These are phyloP conservation scores for Mitragyna speciosa DNA, from an alignment of 257 asterid species.

Conservation along the genomic window DNA sequence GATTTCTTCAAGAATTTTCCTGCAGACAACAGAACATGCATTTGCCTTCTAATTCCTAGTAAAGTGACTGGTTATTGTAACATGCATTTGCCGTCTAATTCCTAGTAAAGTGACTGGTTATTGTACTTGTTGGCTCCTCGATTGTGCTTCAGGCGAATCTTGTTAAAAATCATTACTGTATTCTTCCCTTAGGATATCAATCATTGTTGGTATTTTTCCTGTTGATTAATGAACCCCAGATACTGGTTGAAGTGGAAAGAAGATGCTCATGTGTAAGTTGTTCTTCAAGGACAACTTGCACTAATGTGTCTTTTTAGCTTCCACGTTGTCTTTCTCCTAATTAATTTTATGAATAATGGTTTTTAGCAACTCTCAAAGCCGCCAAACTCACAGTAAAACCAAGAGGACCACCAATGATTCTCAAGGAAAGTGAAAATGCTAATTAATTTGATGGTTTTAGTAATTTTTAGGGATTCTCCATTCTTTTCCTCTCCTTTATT, in stretches of 20 bases:
- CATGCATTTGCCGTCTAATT: slow-evolving; percentile 21
- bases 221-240: not conserved
- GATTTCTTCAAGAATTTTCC: slow-evolving; percentile 13
- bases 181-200: slow-evolving; percentile 6
- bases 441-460: not conserved
- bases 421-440: slow-evolving; percentile 10
- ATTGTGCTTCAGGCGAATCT: not conserved
- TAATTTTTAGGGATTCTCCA: not conserved
- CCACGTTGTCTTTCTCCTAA: not conserved
- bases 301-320: not conserved
- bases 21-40: slow-evolving; percentile 19
- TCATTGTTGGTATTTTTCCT: slow-evolving; percentile 10
- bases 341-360: not conserved
- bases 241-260: slow-evolving; percentile 16
- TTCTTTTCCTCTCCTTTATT: slow-evolving; percentile 12
- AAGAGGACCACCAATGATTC: not conserved
- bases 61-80: slow-evolving; percentile 15
- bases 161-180: not conserved
- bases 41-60: slow-evolving; percentile 15
- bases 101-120: slow-evolving; percentile 15
- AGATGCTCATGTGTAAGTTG: slow-evolving; percentile 23
- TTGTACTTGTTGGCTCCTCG: slow-evolving; percentile 6
- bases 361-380: not conserved
- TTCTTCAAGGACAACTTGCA: slow-evolving; percentile 1
- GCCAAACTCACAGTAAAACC: slow-evolving; percentile 12